Evolutionary conservation across 2,329 filamentous ascomycete species (phyloP).

Genomic region (Phoma sp.): DNA sequence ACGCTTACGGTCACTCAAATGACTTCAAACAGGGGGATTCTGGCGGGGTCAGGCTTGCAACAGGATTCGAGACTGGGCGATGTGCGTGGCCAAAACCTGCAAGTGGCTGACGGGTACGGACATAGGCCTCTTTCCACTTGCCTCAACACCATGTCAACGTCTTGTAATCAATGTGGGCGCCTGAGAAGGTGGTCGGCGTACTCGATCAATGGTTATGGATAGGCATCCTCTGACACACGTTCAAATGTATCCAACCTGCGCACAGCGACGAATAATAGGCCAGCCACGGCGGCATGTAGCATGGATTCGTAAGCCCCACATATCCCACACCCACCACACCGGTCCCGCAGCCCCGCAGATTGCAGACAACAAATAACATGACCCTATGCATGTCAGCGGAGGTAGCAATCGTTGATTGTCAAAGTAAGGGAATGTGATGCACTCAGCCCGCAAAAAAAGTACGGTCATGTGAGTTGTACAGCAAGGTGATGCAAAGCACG

Average conservation of each 20-base stretch:
- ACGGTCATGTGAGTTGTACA: conserved; percentile 4
- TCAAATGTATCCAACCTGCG: neutral
- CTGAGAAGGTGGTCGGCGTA: neutral
- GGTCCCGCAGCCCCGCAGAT: conserved; percentile 2
- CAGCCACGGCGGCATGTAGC: neutral
- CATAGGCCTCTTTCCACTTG: neutral
- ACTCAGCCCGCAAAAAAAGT: neutral
- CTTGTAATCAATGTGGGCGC: neutral
- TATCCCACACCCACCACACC: neutral
- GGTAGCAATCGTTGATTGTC: neutral
- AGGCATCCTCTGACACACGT: neutral
- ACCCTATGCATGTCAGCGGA: conserved; percentile 5
- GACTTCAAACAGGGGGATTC: neutral
- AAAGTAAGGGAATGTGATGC: neutral
- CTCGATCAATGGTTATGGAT: neutral
- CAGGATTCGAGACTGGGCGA: neutral
- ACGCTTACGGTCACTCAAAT: neutral
- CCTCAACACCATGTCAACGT: neutral
- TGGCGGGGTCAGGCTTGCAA: neutral
- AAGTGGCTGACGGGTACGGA: neutral
- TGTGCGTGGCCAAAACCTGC: neutral
- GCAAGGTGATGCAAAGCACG: neutral
- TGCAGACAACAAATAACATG: conserved; percentile 3
- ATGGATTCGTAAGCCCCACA: conserved; percentile 1
- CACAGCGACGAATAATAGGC: neutral